Conservation (phyloP, 345 rosid genomes). For the Lepidium africanum region DNA sequence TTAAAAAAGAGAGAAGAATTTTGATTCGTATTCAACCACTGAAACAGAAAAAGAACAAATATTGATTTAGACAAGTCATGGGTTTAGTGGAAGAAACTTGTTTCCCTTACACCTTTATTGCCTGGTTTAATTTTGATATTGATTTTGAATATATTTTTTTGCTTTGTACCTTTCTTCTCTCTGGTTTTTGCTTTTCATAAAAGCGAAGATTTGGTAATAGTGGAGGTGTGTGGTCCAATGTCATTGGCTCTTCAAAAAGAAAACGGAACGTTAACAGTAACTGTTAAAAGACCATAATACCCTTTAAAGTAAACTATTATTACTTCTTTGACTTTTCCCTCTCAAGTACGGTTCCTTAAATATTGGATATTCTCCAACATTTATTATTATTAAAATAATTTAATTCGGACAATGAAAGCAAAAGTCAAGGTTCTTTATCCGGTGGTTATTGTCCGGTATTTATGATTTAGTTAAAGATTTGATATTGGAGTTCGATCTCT, state of each 20-base stretch:
- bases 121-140: neutral
- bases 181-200: slow-evolving; percentile 14
- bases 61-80: slow-evolving; percentile 23
- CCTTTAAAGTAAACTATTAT: neutral
- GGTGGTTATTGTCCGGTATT: no score
- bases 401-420: neutral
- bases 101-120: neutral
- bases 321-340: slow-evolving; percentile 18
- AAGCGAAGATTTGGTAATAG: slow-evolving; percentile 22
- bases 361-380: neutral
- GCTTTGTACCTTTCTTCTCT: neutral
- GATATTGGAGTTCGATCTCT: no score
- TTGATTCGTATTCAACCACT: slow-evolving; percentile 1
- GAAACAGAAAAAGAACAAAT: neutral
- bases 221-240: slow-evolving; percentile 15
- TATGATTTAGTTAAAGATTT: no score
- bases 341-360: slow-evolving; percentile 5
- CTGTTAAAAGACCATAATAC: neutral
- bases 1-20: no score
- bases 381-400: neutral
- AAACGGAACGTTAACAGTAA: slow-evolving; percentile 5
- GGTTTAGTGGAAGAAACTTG: neutral
- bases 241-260: slow-evolving; percentile 11
- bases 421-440: no score
- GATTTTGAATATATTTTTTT: neutral